These are phyloP conservation scores for Rutstroemia sp. DNA, from an alignment of 2,329 filamentous ascomycete species.

Conservation along the genomic window DNA sequence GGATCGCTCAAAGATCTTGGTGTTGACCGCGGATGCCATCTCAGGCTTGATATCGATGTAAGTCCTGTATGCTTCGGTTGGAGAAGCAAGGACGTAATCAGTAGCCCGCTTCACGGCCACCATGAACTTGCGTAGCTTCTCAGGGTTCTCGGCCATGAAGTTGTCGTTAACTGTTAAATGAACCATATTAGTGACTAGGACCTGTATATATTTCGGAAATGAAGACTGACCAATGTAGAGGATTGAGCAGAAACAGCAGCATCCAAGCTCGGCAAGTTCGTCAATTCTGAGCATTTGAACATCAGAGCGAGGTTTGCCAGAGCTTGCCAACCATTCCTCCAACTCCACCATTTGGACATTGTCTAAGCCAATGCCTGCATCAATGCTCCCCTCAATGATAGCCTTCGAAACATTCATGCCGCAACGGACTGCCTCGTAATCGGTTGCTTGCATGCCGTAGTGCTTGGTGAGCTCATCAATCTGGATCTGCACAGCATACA, in stretches of 20 bases:
- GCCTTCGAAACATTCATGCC: slow-evolving; percentile 77
- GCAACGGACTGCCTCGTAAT: slow-evolving; percentile 71
- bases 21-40: slow-evolving; percentile 61
- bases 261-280: slow-evolving; percentile 69
- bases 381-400: slow-evolving; percentile 64
- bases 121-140: slow-evolving; percentile 60
- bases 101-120: slow-evolving; percentile 68
- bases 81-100: slow-evolving; percentile 59
- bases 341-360: slow-evolving; percentile 81
- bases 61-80: slow-evolving; percentile 56
- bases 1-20: slow-evolving; percentile 73
- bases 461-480: slow-evolving; percentile 74
- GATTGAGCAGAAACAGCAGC: slow-evolving; percentile 79
- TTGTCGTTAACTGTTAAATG: slow-evolving; percentile 45
- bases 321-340: slow-evolving; percentile 62
- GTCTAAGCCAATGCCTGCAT: slow-evolving; percentile 70
- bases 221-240: slow-evolving; percentile 57
- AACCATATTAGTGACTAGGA: too few species aligned
- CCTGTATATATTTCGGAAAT: background rate
- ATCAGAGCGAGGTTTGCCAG: slow-evolving; percentile 56
- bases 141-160: slow-evolving; percentile 59
- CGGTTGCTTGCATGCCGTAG: slow-evolving; percentile 64
- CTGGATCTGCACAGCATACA: slow-evolving; percentile 49
- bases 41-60: slow-evolving; percentile 66
- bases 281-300: slow-evolving; percentile 79